Conservation (phyloP, 2,329 filamentous ascomycete genomes). For the Cladosporium cucumerinum region DNA sequence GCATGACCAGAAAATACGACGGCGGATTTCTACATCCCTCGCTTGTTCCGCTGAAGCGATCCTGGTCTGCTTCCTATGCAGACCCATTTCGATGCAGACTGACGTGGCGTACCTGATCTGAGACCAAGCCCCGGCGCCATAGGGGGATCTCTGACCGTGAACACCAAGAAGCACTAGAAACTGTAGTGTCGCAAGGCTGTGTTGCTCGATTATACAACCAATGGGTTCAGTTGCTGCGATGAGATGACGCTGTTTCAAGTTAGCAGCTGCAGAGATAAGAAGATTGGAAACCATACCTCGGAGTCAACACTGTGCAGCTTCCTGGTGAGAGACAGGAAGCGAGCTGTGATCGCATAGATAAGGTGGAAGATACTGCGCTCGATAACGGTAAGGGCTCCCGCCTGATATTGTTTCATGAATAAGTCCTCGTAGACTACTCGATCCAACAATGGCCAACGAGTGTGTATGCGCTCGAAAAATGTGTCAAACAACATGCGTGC, state of each 20-base stretch:
- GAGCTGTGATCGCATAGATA: slow-evolving; percentile 33
- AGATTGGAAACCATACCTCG: not conserved
- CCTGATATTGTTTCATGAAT: slow-evolving; percentile 8
- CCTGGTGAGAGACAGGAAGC: slow-evolving; percentile 25
- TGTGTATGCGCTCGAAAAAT: slow-evolving; percentile 16
- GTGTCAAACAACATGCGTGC: slow-evolving; percentile 10
- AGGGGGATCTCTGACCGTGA: slow-evolving; percentile 35
- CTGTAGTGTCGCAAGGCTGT: slow-evolving; percentile 31
- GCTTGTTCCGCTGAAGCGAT: slow-evolving; percentile 1
- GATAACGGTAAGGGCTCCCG: not conserved
- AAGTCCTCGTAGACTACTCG: slow-evolving; percentile 9
- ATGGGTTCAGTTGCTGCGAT: slow-evolving; percentile 32
- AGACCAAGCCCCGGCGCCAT: slow-evolving; percentile 38
- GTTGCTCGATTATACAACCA: slow-evolving; percentile 35
- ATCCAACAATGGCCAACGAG: slow-evolving; percentile 15
- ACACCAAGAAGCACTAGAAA: slow-evolving; percentile 35
- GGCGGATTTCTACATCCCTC: slow-evolving; percentile 14
- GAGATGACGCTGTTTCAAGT: slow-evolving; percentile 31
- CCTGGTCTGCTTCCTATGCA: slow-evolving; percentile 26
- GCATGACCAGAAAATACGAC: slow-evolving; percentile 36
- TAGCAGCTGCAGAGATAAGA: not conserved
- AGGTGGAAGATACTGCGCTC: slow-evolving; percentile 26
- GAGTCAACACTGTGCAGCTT: slow-evolving; percentile 9
- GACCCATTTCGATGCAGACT: slow-evolving; percentile 34
- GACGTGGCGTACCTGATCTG: slow-evolving; percentile 34